phyloP scores from a whole-genome alignment of 106 monocot species.

The Dendrobium nobile region DNA sequence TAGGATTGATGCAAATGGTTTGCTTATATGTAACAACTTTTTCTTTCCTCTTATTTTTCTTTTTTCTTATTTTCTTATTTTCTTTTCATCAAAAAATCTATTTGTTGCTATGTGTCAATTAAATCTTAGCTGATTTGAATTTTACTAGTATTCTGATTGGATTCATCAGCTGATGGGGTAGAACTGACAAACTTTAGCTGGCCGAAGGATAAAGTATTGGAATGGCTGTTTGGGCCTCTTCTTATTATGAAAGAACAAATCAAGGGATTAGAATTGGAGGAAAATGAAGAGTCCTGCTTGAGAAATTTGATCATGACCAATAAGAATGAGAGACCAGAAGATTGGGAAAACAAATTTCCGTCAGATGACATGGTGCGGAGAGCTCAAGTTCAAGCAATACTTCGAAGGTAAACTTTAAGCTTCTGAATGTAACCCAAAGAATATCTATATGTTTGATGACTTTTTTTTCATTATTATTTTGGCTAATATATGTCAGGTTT shows the following conservation, averaged over 20 bases:
- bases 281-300: constrained; percentile 67
- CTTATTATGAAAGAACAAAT: constrained; percentile 88
- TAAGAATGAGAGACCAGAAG: constrained; percentile 47
- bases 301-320: constrained; percentile 51
- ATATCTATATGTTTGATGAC: no score
- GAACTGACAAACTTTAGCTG: constrained; percentile 75
- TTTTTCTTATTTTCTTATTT: not conserved
- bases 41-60: not conserved
- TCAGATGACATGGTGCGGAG: constrained; percentile 54
- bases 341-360: constrained; percentile 70
- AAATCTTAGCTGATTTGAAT: not conserved
- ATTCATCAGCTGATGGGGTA: constrained; percentile 63
- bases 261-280: constrained; percentile 44
- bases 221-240: constrained; percentile 76
- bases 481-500: no score
- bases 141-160: constrained; percentile 5
- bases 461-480: no score
- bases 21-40: constrained; percentile 54
- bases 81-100: not conserved
- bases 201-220: constrained; percentile 75
- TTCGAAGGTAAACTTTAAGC: constrained; percentile 50
- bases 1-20: constrained; percentile 45
- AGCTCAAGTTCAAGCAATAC: constrained; percentile 78
- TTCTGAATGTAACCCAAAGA: not conserved
- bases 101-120: not conserved